Percentiles rank a stretch among this genome's conserved stretches.
Evolutionary conservation across 371 early-diverging fungal species (phyloP).

Genomic region (Choanephora cucurbitarum): DNA sequence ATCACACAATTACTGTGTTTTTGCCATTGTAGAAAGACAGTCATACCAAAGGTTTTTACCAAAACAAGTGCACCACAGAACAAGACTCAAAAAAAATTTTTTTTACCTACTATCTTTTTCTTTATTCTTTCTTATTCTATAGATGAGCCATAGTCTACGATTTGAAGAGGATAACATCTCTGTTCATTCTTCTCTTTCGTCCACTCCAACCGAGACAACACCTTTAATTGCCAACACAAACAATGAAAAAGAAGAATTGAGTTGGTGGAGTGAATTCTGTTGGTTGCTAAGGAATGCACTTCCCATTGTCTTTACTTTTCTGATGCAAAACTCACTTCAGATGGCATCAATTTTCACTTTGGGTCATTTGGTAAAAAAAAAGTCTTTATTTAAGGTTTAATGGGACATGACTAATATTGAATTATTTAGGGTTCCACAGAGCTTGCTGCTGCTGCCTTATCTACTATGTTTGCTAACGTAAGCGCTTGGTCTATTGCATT

Average conservation of each 20-base stretch:
- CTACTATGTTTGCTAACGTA: slow-evolving; percentile 79
- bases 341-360: slow-evolving; percentile 58
- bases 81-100: slow-evolving; percentile 12
- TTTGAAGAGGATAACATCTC: slow-evolving; percentile 17
- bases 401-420: slow-evolving; percentile 1
- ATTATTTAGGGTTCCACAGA: slow-evolving; percentile 56
- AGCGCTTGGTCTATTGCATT: slow-evolving; percentile 73
- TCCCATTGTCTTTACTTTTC: slow-evolving; percentile 57
- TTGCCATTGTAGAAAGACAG: too few relatives aligned
- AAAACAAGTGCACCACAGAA: too few relatives aligned
- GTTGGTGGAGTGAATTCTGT: slow-evolving; percentile 21
- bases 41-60: too few relatives aligned
- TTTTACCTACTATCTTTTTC: slow-evolving; percentile 4
- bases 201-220: slow-evolving; percentile 28
- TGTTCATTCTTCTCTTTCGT: slow-evolving; percentile 23
- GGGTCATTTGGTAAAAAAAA: slow-evolving; percentile 62
- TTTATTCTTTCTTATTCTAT: slow-evolving; percentile 6
- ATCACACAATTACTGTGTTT: too few relatives aligned
- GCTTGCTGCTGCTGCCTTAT: slow-evolving; percentile 73
- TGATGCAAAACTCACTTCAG: slow-evolving; percentile 62
- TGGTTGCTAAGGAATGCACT: slow-evolving; percentile 49
- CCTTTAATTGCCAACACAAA: slow-evolving; percentile 19
- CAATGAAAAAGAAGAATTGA: slow-evolving; percentile 9
- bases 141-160: slow-evolving; percentile 7
- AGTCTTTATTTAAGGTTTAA: slow-evolving; percentile 3